Conservation (phyloP, 495 filamentous ascomycete genomes). For the Podospora comata region DNA sequence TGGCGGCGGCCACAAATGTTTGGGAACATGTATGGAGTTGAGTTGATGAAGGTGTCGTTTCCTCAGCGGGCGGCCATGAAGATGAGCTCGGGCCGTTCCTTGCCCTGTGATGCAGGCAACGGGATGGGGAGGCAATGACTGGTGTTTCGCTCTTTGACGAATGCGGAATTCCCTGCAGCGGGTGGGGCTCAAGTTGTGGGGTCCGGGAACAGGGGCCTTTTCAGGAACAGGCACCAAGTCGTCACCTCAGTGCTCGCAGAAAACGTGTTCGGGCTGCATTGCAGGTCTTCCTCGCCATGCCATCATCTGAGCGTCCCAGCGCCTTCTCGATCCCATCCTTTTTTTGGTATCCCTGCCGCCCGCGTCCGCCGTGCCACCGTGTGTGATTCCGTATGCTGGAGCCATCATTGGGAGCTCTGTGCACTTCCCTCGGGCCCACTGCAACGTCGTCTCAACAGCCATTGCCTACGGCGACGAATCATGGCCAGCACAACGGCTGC, state of each 20-base stretch:
- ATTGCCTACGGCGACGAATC: not conserved
- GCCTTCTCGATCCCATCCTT: not conserved
- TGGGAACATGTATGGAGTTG: no score
- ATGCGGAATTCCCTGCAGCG: slow-evolving; percentile 10
- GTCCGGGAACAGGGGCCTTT: not conserved
- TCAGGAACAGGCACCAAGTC: not conserved
- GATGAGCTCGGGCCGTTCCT: slow-evolving; percentile 10
- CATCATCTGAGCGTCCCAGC: not conserved
- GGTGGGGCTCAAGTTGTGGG: not conserved
- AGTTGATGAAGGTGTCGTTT: no score
- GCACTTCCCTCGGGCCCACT: not conserved
- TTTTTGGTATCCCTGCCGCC: no score
- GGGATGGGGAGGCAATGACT: not conserved
- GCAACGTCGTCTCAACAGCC: slow-evolving; percentile 2
- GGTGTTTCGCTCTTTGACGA: slow-evolving; percentile 10
- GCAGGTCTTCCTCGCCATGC: not conserved
- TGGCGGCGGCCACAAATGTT: no score
- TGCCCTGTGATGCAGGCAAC: not conserved
- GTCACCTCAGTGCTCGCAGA: not conserved
- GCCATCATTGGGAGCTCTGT: not conserved
- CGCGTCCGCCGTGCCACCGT: not conserved
- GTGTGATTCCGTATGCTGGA: slow-evolving; percentile 6
- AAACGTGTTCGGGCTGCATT: slow-evolving; percentile 11
- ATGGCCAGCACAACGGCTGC: not conserved
- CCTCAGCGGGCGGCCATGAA: not conserved